Evolutionary conservation across 192 early-diverging fungal species (phyloP), one percentile per base, ranked within the genome.

Genomic region (Coemansia aciculifera): DNA sequence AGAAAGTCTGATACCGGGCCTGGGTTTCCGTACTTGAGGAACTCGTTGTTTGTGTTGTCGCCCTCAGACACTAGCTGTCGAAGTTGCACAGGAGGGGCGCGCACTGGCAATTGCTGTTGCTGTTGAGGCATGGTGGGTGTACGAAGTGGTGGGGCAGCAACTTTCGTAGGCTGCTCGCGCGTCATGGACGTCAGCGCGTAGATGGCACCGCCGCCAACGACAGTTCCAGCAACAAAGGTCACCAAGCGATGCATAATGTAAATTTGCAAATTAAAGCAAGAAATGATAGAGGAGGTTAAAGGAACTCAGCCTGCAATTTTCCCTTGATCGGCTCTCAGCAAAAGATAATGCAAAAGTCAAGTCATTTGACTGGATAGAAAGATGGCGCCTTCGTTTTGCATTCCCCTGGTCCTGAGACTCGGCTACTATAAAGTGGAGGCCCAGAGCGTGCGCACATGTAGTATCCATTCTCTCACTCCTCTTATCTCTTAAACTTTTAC

Each of bases 1-100:
- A 93, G 69, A 21, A 89, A 69, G 70, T 95, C 93, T 48, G 87
- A 89, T n/a, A 94, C 77, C 4, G 93, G 91, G 21, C 92, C 92
- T 77, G 84, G 71, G 59, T 73, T 63, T 6, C 78, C 78, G 61
- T 73, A 75, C 42, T 42, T 67, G 43, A 81, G 73, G 44, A 75
- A 81, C 59, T 75, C 78, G 70, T 62, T 78, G 62, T 57, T 57
- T 9, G 69, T 60, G 51, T 38, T 60, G 54, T 49, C 63, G 46
- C 11, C 36, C n/a, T 19, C 59, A 17, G 9, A 2, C 5, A 24
- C 32, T 4, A 60, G 42, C 24, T n/a, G 56, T 17, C 42, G 32
- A 12, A 21, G 48, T 32, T 49, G 83, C 81, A 68, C 72, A 65
- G 24, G 80, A 68, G 24, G 79, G 31, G 43, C 81, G 82, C 5